Evolutionary conservation across 179 eudicot species (phyloP), one percentile per base, ranked within the genome.

Genomic region (Silene noctiflora): DNA sequence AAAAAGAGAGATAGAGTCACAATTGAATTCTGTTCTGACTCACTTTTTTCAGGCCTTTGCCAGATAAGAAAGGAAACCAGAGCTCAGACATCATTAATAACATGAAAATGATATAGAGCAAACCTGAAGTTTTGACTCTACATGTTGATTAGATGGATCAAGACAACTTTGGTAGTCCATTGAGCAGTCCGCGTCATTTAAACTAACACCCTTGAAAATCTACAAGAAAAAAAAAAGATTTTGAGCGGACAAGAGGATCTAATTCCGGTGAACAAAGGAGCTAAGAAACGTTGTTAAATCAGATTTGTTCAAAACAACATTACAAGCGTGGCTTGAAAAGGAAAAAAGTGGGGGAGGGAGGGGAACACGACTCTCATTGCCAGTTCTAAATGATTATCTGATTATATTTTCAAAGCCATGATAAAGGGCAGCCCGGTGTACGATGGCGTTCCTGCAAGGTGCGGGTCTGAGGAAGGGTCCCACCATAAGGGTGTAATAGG

Each of bases 81-180:
- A 22, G n/a, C 24, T 72, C 44, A 31, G 6, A 67, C n/a, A 59
- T 13, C 19, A 67, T 63, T n/a, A 11, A 65, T 19, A 25, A 56
- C 39, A 31, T 62, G 67, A 58, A 19, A 21, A 58, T 27, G 60
- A 59, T 56, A 72, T 24, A 25, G 19, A 3, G 51, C 74, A 78
- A 44, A 85, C 85, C 83, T 85, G 75, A 74, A 42, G 35, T 51
- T 31, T 59, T 65, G 77, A 53, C 58, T 74, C 77, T 73, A 25
- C 53, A 31, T 42, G 29, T 76, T 71, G 75, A 69, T 42, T 55
- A 76, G 33, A 79, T 66, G 70, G 76, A 19, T 74, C 67, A 48
- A 67, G 70, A 55, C 83, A 82, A 75, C 72, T 76, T 69, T 71
- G 42, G 69, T 62, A 71, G 22, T 61, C 59, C 58, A 75, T 63